A percentile compares a stretch with the other conserved stretches of the same genome.
Conservation (phyloP, 2,329 filamentous ascomycete species). For the Exophiala xenobiotica region DNA sequence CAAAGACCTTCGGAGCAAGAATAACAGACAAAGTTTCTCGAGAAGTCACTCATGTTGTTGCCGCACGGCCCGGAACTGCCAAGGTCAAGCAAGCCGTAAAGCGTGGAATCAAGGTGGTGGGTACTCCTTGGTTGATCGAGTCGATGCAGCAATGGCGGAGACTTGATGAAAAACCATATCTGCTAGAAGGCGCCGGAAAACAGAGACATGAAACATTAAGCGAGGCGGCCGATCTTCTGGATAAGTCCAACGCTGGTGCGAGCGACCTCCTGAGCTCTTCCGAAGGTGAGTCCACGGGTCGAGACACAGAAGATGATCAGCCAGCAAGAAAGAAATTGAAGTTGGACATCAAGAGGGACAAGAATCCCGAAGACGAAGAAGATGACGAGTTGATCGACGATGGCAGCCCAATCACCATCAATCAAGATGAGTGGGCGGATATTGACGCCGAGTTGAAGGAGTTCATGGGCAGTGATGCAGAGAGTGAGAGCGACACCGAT, state of each 20-base stretch:
- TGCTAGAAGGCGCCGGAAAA: constrained; percentile 63
- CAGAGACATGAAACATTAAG: constrained; percentile 36
- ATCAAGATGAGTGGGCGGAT: constrained; percentile 62
- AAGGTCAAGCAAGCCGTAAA: constrained; percentile 86
- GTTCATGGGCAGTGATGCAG: constrained; percentile 59
- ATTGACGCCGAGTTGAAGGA: constrained; percentile 73
- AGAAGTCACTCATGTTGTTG: constrained; percentile 53
- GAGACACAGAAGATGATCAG: constrained; percentile 27
- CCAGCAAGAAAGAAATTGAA: constrained; percentile 29
- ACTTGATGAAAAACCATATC: constrained; percentile 74
- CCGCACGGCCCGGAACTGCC: constrained; percentile 69
- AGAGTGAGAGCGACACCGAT: constrained; percentile 51
- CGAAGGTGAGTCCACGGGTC: constrained; percentile 36
- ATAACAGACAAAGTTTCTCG: constrained; percentile 48
- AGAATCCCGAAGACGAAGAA: constrained; percentile 47
- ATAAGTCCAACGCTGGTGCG: constrained; percentile 42
- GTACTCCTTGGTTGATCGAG: constrained; percentile 82
- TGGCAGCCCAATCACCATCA: constrained; percentile 52
- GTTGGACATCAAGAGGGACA: constrained; percentile 37
- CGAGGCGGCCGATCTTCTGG: constrained; percentile 37
- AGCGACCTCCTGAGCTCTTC: constrained; percentile 35
- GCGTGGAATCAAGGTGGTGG: constrained; percentile 85
- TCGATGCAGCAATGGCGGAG: constrained; percentile 81
- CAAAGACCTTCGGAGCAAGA: constrained; percentile 76
- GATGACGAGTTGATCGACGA: constrained; percentile 39